Evolutionary conservation across 306 rosid genomes (phyloP).

Genomic region (Vigna nakashimae): DNA sequence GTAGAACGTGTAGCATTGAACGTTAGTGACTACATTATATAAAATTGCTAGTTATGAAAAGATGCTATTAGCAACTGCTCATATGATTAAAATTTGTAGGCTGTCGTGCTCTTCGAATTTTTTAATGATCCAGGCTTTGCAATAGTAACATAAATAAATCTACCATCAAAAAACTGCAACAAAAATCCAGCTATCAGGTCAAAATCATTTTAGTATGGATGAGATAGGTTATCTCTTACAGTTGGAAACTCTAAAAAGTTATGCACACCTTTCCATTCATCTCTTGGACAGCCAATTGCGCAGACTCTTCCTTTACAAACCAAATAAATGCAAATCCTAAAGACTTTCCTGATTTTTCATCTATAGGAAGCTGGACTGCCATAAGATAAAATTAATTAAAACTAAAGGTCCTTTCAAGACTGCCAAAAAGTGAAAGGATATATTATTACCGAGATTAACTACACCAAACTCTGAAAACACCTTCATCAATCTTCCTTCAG

Average conservation of each 20-base stretch:
- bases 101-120: conserved; percentile 19
- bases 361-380: conserved; percentile 51
- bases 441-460: conserved; percentile 49
- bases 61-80: conserved; percentile 36
- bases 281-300: conserved; percentile 52
- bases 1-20: conserved; percentile 33
- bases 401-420: conserved; percentile 3
- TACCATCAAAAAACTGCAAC: conserved; percentile 64
- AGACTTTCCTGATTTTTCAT: conserved; percentile 49
- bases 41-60: conserved; percentile 15
- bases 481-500: conserved; percentile 53
- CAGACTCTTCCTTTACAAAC: conserved; percentile 51
- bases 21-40: neutral
- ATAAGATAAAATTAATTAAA: neutral
- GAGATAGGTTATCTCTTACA: neutral
- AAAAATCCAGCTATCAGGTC: conserved; percentile 32
- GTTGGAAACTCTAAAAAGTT: conserved; percentile 5
- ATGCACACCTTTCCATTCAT: conserved; percentile 66
- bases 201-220: conserved; percentile 30
- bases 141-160: conserved; percentile 54
- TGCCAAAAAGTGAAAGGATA: conserved; percentile 10
- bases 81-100: conserved; percentile 52
- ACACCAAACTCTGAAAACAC: conserved; percentile 57
- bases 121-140: conserved; percentile 45
- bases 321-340: conserved; percentile 55